Base-by-base conservation (phyloP, 2,329 filamentous ascomycete genomes). In the Monilinia polystroma region DNA sequence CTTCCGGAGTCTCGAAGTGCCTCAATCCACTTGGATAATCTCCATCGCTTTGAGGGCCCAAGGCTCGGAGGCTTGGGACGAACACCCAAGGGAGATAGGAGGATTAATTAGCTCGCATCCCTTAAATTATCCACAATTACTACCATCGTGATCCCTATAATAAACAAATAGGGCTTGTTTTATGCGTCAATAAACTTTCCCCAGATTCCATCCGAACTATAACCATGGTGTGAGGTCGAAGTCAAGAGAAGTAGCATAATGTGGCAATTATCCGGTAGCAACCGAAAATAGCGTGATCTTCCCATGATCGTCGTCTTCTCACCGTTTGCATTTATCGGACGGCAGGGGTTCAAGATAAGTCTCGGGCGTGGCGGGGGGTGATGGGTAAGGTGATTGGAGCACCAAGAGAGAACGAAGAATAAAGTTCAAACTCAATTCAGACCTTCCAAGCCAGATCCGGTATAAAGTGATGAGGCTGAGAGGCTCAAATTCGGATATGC, bases 11-110 rank as follows among this genome's bases (percentile, higher is more conserved):
- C 4, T 7, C 18, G 14, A 29, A 18, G 16, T 16, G 12, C 23
- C 45, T 41, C 35, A 49, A 2, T 23, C 57, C 57, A 51, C 57
- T 49, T 51, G 14, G 45, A 60, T 14, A 38, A 51, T 23, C 57
- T 23, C 11, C 43, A 16, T 4, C 16, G 41, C 41, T 43, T 16
- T 16, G 41, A 43, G 41, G 26, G n/a, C 49, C 47, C 43, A 49
- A 60, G 18, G 43, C n/a, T 47, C 6, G 43, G 16, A 47, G 16
- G 14, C 38, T 47, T 59, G 56, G 56, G 43, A 60, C 35, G 57
- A 35, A 35, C 18, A n/a, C 7, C 20, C 6, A 35, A 59, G 18
- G 18, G 4, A n/a, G 43, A 49, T 49, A 49, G 26, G 57, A 23
- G 2, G 23, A 49, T 35, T 35, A 35, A 7, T 35, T 35, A 6